Base-by-base conservation (phyloP, 2,329 filamentous ascomycete genomes). In the Aspergillus texensis region DNA sequence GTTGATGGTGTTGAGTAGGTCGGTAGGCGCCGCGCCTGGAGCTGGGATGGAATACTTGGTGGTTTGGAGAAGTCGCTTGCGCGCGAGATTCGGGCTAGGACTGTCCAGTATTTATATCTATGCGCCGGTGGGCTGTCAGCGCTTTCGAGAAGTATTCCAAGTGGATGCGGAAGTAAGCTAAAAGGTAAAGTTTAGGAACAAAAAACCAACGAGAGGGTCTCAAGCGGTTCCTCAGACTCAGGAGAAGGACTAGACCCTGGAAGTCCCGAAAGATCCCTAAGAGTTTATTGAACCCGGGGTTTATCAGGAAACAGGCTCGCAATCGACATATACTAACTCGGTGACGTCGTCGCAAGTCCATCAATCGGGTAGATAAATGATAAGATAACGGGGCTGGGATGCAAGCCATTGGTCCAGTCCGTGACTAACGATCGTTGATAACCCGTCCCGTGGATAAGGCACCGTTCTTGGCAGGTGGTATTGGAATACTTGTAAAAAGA, bases 341-440 rank as follows among this genome's bases (percentile, higher is more conserved):
- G 59, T 65, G 64, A 66, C 62, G 64, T 66, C 57, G 57, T 41
- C 62, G 61, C 67, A 65, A 63, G n/a, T 6, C 14, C 14, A 36
- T 36, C 34, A 36, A 67, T 68, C 58, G 63, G 39, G 30, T 19
- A 41, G 39, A 41, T 39, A 14, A 32, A 41, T 67, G 73, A 75
- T 74, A 75, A 75, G 73, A 75, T 72, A 73, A 68, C 61, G 61
- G 24, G 10, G 24, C 28, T 30, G 57, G 30, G 26, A 39, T 55
- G 52, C 24, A 14, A 55, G 11, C 72, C 68, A 73, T 72, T 60
- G 68, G 62, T 57, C 54, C 46, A 39, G 62, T 26, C 4, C 46
- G 36, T 70, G 71, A 72, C 69, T 70, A 70, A 71, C 58, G 39
- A 58, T 65, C 58, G 41, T 67, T 71, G 71, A 74, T 73, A 60